Base-by-base conservation (phyloP, 129 eudicot genomes). In the Flaveria robusta region DNA sequence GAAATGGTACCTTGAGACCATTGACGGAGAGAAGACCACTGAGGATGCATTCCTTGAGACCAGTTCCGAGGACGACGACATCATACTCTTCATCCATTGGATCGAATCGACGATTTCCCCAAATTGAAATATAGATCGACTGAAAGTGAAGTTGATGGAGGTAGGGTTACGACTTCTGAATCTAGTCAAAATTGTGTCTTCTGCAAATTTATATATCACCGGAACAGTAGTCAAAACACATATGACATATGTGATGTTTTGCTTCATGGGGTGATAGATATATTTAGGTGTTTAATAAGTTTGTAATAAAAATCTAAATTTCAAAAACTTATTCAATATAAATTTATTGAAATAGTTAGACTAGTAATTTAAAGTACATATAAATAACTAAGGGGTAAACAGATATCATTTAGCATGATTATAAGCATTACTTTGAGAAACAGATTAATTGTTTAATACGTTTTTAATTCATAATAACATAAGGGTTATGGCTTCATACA, bases 21-120 rank as follows among this genome's bases (percentile, higher is more conserved):
- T 89, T 90, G 64, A 91, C 97, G 39, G 97, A 91, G 51, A 91
- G 96, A 34, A 91, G 92, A 85, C 97, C 97, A 54, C 95, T 91
- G 81, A 91, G 97, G 74, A 91, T 91, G 82, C 97, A 91, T 89
- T 91, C 97, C 68, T 91, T 91, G 83, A 91, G 96, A 52, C 96
- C 97, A 12, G 97, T 91, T 3, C 97, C 96, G 3, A 91, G 88
- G n/a, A 91, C 97, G 3, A 91, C 77, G 47, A 91, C 97, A 66
- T 89, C 97, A 51, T 91, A 91, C 73, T 86, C 97, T 83, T 91
- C 97, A 88, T 91, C 97, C 97, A 91, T 91, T 29, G 67, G 43
- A 51, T 79, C 68, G 39, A 45, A 69, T 43, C 70, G 71, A 71
- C 9, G 79, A 45, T 60, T 74, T 14, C 14, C 26, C 5, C 43